Conservation (phyloP, 2,329 filamentous ascomycete species). For the Botrytis deweyae region DNA sequence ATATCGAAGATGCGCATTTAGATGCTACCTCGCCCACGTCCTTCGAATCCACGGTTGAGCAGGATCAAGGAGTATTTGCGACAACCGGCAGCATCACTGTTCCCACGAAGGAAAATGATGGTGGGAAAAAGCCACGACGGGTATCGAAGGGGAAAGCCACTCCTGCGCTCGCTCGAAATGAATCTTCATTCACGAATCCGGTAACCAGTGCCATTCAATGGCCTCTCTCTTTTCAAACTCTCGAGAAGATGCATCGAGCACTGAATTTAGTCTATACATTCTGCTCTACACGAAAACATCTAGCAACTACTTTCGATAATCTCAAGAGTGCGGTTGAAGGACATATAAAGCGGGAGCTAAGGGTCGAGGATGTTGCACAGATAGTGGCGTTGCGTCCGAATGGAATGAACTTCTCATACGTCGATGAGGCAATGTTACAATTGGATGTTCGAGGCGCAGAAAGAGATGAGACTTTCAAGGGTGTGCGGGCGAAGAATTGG, state of each 20-base stretch:
- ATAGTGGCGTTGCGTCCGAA: slow-evolving; percentile 76
- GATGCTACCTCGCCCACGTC: slow-evolving; percentile 11
- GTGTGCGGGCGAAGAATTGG: slow-evolving; percentile 52
- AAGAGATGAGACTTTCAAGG: slow-evolving; percentile 63
- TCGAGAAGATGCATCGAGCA: slow-evolving; percentile 77
- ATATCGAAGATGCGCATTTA: slow-evolving; percentile 31
- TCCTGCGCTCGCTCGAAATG: slow-evolving; percentile 30
- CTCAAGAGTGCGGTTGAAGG: slow-evolving; percentile 81
- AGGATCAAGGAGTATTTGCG: slow-evolving; percentile 8
- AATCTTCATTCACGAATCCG: slow-evolving; percentile 31
- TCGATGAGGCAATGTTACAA: slow-evolving; percentile 80
- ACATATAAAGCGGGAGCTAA: slow-evolving; percentile 70
- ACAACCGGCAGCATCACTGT: slow-evolving; percentile 44
- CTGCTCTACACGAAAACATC: slow-evolving; percentile 86
- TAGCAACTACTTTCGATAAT: slow-evolving; percentile 88
- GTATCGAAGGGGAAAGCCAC: slow-evolving; percentile 41
- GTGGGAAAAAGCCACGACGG: slow-evolving; percentile 48
- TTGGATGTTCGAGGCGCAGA: slow-evolving; percentile 72
- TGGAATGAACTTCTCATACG: slow-evolving; percentile 79
- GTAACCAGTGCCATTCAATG: slow-evolving; percentile 48
- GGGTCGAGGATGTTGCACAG: slow-evolving; percentile 76
- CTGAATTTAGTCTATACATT: slow-evolving; percentile 94
- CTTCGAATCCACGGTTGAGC: not conserved
- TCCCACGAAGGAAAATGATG: slow-evolving; percentile 57
- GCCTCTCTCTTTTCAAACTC: slow-evolving; percentile 70